phyloP scores from a whole-genome alignment of 345 rosid species.

The Balakata baccata region DNA sequence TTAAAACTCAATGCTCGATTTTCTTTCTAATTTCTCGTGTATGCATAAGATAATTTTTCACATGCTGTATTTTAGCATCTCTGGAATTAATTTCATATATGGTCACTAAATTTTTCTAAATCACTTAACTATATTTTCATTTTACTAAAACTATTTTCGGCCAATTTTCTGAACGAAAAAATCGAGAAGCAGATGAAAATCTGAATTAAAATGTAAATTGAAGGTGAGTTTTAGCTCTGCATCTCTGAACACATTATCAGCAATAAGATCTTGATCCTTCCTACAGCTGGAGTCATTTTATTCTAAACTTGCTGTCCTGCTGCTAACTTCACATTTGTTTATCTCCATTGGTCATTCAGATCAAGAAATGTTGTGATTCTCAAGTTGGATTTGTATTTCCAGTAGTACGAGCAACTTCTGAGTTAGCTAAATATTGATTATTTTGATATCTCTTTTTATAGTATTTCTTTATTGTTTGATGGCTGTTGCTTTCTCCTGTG shows the following conservation, averaged over 20 bases:
- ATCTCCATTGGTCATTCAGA: not conserved
- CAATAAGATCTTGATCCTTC: too few species aligned
- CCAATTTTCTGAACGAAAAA: too few species aligned
- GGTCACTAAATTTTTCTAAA: constrained; percentile 8
- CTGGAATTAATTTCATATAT: too few species aligned
- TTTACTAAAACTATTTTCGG: too few species aligned
- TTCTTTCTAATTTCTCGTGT: not conserved
- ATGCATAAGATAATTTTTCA: not conserved
- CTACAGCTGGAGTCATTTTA: not conserved
- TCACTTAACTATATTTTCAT: too few species aligned
- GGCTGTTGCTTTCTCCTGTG: constrained; percentile 64
- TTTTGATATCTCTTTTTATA: not conserved
- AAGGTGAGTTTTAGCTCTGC: too few species aligned
- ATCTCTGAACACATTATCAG: not conserved
- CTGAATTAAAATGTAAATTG: too few species aligned
- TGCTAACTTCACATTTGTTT: not conserved
- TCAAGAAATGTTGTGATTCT: not conserved
- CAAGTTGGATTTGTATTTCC: not conserved
- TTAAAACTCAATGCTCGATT: not conserved
- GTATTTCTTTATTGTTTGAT: constrained; percentile 13
- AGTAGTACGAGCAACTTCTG: not conserved
- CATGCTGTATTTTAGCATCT: not conserved
- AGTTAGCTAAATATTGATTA: not conserved
- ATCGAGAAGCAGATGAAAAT: not conserved
- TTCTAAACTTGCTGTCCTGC: not conserved